Conservation (phyloP, 768 basidiomycete species). For the Naganishia vishniacii region DNA sequence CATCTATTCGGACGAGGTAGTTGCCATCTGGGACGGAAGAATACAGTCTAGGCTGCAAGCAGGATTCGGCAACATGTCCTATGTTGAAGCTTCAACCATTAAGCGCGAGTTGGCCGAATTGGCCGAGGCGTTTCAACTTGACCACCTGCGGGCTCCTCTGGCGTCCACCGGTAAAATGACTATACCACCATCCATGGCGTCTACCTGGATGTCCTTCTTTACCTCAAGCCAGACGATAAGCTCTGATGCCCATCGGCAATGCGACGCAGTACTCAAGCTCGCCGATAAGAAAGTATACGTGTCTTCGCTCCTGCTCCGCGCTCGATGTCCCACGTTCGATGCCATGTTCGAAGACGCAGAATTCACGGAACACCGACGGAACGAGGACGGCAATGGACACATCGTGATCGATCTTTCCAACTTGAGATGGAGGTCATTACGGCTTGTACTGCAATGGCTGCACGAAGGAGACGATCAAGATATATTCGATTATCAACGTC, state of each 20-base stretch:
- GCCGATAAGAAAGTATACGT: conserved; percentile 61
- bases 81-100: conserved; percentile 52
- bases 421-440: conserved; percentile 66
- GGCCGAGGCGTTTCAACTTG: conserved; percentile 60
- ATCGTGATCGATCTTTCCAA: conserved; percentile 68
- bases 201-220: conserved; percentile 57
- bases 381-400: conserved; percentile 52
- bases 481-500: conserved; percentile 68
- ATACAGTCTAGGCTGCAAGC: conserved; percentile 53
- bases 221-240: conserved; percentile 34
- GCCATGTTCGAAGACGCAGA: conserved; percentile 74
- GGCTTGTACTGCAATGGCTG: conserved; percentile 67
- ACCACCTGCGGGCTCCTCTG: conserved; percentile 56
- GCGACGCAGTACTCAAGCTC: conserved; percentile 67
- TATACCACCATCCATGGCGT: conserved; percentile 54
- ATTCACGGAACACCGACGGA: conserved; percentile 68
- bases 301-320: conserved; percentile 71
- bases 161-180: conserved; percentile 60
- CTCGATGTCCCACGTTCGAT: conserved; percentile 75
- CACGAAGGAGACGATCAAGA: conserved; percentile 66
- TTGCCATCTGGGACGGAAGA: conserved; percentile 78
- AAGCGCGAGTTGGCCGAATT: conserved; percentile 62
- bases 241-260: conserved; percentile 18
- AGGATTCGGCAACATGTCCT: conserved; percentile 46
- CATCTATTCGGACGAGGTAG: conserved; percentile 77